Conservation (phyloP, 495 filamentous ascomycete genomes). For the Penicillium macrosclerotiorum region DNA sequence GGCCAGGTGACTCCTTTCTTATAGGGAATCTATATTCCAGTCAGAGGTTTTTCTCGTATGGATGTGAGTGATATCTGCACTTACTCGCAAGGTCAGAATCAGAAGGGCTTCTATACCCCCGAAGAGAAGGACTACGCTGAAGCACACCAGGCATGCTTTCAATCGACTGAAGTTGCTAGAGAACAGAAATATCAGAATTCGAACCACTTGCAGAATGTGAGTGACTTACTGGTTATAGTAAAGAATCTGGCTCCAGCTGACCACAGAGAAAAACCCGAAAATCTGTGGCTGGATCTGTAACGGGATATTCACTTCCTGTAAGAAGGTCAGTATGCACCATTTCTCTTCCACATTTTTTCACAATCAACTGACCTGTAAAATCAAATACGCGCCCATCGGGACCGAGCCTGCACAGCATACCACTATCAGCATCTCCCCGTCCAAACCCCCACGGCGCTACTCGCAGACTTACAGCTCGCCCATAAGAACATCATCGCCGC, state of each 20-base stretch:
- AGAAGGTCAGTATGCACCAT: not conserved
- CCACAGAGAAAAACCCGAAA: conserved; percentile 61
- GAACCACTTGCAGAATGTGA: not conserved
- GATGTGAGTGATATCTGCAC: too few species aligned
- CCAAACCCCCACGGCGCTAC: not conserved
- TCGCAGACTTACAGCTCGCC: conserved; percentile 54
- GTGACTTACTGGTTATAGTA: conserved; percentile 57
- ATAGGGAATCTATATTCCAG: conserved; percentile 56
- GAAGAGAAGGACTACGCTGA: conserved; percentile 44
- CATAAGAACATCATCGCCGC: conserved; percentile 73
- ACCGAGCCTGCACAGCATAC: conserved; percentile 35
- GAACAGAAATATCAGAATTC: not conserved
- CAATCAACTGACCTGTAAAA: conserved; percentile 41
- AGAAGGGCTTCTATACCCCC: conserved; percentile 59
- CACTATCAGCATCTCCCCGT: not conserved
- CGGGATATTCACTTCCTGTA: conserved; percentile 69
- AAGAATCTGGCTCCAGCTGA: conserved; percentile 66
- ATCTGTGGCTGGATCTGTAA: conserved; percentile 73
- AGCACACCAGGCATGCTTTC: conserved; percentile 47
- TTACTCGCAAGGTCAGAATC: conserved; percentile 61
- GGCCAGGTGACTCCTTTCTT: conserved; percentile 53
- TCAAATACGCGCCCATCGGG: conserved; percentile 54
- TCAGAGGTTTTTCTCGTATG: too few species aligned
- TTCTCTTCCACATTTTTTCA: not conserved
- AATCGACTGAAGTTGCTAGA: conserved; percentile 48